Base-by-base conservation (phyloP, 148 eudicot genomes). In the Limonium bicolor region DNA sequence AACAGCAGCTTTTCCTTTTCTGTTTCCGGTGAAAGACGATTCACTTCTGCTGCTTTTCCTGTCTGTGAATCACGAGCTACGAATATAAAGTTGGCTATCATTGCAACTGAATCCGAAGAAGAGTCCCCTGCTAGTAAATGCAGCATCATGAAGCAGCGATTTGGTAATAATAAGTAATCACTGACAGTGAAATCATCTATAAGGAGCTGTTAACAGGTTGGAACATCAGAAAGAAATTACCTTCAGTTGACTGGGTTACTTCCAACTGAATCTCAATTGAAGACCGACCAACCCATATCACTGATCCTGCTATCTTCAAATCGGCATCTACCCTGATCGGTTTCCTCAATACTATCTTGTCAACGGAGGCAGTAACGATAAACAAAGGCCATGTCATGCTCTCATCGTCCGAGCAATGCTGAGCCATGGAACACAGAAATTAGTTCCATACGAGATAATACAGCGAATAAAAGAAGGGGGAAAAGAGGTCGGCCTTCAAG, bases 31-130 rank as follows among this genome's bases (percentile, higher is more conserved):
- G 69, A 60, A 29, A 90, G 67, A 42, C 93, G 70, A 47, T 90
- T 90, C 20, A 90, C 93, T 32, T 74, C 75, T 54, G 95, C 87
- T 46, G 95, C 87, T 70, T 73, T 70, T 30, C 82, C 75, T 2
- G 99, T 90, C 64, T 80, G 69, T 30, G 94, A 81, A 63, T 90
- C 93, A 46, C 95, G 99, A 30, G 95, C 95, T 24, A 90, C 99
- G 28, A 90, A 90, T 32, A 85, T 90, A 74, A 90, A 90, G 46
- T 81, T 90, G 57, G 95, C 99, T 5, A 82, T 71, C 11, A 90
- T 82, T 35, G 85, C 95, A 34, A 80, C 59, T 19, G 78, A 52
- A 39, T 77, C 79, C 17, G 64, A 40, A 47, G 52, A 60, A 43
- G 59, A 15, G 21, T 51, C 43, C 51, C 57, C 74, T 79, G 75